Evolutionary conservation across 164 flowering plant species (phyloP).

Genomic region (Dillenia suffruticosa): DNA sequence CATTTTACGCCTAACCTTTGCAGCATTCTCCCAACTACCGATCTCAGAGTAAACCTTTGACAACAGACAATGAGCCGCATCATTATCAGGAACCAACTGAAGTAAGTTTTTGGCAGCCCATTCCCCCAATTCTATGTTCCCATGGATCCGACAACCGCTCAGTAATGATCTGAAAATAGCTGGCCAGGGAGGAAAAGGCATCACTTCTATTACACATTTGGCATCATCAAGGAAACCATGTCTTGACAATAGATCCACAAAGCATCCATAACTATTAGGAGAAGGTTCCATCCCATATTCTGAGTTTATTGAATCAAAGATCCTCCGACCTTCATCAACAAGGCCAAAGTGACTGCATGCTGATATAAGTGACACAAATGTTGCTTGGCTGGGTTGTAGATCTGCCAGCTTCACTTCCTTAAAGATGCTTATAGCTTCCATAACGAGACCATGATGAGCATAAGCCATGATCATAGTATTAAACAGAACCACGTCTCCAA

Average conservation of each 20-base stretch:
- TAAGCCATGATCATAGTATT: constrained; percentile 52
- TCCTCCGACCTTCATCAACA: constrained; percentile 31
- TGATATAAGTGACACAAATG: constrained; percentile 46
- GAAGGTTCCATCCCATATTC: constrained; percentile 36
- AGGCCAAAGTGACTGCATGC: constrained; percentile 50
- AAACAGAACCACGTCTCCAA: constrained; percentile 29
- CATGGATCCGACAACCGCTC: constrained; percentile 48
- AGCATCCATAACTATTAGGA: constrained; percentile 37
- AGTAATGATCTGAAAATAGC: constrained; percentile 53
- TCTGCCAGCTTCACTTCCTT: constrained; percentile 31
- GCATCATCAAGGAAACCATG: constrained; percentile 49
- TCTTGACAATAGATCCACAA: constrained; percentile 54
- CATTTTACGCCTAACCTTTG: constrained; percentile 26
- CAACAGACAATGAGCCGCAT: constrained; percentile 31
- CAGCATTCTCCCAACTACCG: constrained; percentile 44
- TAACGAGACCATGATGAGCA: constrained; percentile 47
- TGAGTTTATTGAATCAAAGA: constrained; percentile 33
- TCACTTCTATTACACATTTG: constrained; percentile 28
- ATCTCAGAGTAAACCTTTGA: constrained; percentile 34
- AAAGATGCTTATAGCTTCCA: constrained; percentile 37
- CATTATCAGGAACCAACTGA: constrained; percentile 36
- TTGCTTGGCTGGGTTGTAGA: constrained; percentile 42
- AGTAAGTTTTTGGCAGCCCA: constrained; percentile 32
- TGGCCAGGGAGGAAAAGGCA: constrained; percentile 60
- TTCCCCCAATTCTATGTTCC: constrained; percentile 36